A percentile compares a stretch with the other conserved stretches of the same genome.
Conservation (phyloP, 2,329 filamentous ascomycete species). For the Venturia aucupariae region DNA sequence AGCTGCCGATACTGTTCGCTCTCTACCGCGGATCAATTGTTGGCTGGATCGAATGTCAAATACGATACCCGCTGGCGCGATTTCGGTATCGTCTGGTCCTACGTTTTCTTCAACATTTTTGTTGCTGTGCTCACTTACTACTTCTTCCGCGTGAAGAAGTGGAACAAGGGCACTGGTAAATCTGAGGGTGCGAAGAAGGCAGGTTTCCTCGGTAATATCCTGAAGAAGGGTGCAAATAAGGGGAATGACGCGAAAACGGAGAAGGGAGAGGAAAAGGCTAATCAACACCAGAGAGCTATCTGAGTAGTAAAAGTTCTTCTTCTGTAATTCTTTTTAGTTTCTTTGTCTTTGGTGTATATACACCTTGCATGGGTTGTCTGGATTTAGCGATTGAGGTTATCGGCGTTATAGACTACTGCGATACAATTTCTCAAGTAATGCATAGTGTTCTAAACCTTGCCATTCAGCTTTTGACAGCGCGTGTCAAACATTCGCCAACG, state of each 20-base stretch:
- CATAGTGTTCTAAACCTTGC: too few relatives aligned
- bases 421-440: too few relatives aligned
- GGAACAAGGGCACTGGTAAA: slow-evolving; percentile 9
- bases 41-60: slow-evolving; percentile 32
- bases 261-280: background rate
- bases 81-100: slow-evolving; percentile 61
- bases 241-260: background rate
- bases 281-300: background rate
- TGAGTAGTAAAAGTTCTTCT: background rate
- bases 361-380: too few relatives aligned
- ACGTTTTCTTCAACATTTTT: slow-evolving; percentile 53
- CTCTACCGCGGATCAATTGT: slow-evolving; percentile 38
- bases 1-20: slow-evolving; percentile 44
- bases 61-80: slow-evolving; percentile 54
- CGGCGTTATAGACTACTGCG: too few relatives aligned
- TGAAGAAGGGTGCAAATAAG: slow-evolving; percentile 1
- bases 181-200: background rate
- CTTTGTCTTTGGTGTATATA: too few relatives aligned
- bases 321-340: too few relatives aligned
- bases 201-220: background rate
- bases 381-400: too few relatives aligned
- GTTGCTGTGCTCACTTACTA: slow-evolving; percentile 53
- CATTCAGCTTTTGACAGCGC: too few relatives aligned
- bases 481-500: too few relatives aligned
- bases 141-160: slow-evolving; percentile 24